phyloP scores from a whole-genome alignment of 2,329 filamentous ascomycete species.

The Aspergillus luchuensis region DNA sequence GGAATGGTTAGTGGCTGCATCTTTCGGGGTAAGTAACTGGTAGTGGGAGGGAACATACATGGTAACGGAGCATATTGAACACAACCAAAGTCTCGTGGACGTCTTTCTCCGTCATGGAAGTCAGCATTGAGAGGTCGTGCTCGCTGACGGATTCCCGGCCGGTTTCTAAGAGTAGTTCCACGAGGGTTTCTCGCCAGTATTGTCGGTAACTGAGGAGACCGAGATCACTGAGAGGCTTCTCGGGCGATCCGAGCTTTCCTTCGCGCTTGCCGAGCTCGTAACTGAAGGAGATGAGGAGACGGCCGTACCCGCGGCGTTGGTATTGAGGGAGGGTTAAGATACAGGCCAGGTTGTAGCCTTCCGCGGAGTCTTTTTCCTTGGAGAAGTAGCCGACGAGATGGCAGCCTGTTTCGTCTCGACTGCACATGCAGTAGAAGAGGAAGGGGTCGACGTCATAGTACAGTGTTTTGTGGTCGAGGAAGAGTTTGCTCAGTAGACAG shows the following conservation, averaged over 20 bases:
- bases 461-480: slow-evolving; percentile 96
- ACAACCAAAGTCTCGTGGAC: slow-evolving; percentile 94
- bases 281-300: slow-evolving; percentile 92
- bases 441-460: slow-evolving; percentile 99
- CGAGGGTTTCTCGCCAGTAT: slow-evolving; percentile 95
- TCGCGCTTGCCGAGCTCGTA: slow-evolving; percentile 97
- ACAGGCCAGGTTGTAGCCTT: slow-evolving; percentile 97
- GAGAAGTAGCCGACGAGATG: slow-evolving; percentile 99
- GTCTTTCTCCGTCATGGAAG: slow-evolving; percentile 96
- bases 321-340: slow-evolving; percentile 96
- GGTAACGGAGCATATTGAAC: slow-evolving; percentile 91
- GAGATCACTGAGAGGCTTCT: slow-evolving; percentile 93
- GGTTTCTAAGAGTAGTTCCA: slow-evolving; percentile 78
- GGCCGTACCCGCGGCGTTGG: slow-evolving; percentile 90
- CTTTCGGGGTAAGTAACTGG: background rate
- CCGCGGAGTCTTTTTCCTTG: slow-evolving; percentile 96
- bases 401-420: slow-evolving; percentile 86
- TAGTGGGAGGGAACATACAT: slow-evolving; percentile 49
- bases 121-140: slow-evolving; percentile 74
- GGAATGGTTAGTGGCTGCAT: slow-evolving; percentile 18
- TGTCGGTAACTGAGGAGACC: slow-evolving; percentile 92
- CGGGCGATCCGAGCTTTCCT: slow-evolving; percentile 89
- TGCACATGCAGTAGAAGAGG: slow-evolving; percentile 94
- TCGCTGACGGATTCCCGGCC: slow-evolving; percentile 72
- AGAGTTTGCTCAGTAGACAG: slow-evolving; percentile 92